phyloP scores from a whole-genome alignment of 2,329 filamentous ascomycete genomes.

The Xylariaceae sp. region DNA sequence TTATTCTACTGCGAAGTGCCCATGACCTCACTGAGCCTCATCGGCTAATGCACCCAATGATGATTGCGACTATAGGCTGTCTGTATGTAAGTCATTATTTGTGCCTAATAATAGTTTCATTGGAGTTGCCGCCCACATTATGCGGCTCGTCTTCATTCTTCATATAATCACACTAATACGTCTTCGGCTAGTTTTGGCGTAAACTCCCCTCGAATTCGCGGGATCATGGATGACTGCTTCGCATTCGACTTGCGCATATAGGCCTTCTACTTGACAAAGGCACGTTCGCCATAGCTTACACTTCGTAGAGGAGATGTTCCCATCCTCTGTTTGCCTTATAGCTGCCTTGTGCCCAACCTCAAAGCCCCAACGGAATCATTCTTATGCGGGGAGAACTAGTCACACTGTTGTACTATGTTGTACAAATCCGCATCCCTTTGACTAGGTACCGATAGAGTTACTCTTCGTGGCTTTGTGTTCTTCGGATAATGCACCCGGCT shows the following conservation, averaged over 20 bases:
- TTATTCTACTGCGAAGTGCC: too few species aligned
- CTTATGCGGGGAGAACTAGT: background rate
- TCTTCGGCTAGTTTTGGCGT: too few species aligned
- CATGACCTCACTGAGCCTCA: conserved; percentile 20
- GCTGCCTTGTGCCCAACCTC: background rate
- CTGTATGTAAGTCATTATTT: background rate
- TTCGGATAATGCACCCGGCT: conserved; percentile 31
- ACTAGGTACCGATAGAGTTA: conserved; percentile 2
- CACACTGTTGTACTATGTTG: conserved; percentile 23
- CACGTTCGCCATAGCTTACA: too few species aligned
- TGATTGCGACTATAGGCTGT: background rate
- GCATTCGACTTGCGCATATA: too few species aligned
- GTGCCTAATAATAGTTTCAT: too few species aligned
- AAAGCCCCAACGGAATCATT: background rate
- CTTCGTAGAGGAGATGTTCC: too few species aligned
- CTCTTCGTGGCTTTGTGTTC: background rate
- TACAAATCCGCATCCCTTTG: conserved; percentile 14
- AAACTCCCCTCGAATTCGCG: too few species aligned
- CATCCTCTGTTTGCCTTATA: background rate
- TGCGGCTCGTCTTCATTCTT: conserved; percentile 5
- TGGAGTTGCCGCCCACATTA: conserved; percentile 14
- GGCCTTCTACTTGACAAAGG: too few species aligned
- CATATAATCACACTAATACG: background rate
- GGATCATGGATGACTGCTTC: too few species aligned
- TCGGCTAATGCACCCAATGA: conserved; percentile 37